These are phyloP conservation scores for Myrica gale DNA, from an alignment of 306 rosid species.

Conservation along the genomic window DNA sequence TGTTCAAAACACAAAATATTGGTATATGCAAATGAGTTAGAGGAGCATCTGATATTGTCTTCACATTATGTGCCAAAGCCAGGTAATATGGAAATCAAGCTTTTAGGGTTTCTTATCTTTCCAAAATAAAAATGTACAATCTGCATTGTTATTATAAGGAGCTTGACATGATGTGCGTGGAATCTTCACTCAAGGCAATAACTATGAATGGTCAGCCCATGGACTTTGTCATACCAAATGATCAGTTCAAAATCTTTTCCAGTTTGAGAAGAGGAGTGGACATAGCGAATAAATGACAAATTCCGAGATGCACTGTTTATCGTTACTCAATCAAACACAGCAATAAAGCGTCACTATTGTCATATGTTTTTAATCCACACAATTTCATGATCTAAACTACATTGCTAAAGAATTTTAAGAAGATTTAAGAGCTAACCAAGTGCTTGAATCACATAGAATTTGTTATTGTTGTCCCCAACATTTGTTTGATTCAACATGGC, in stretches of 20 bases:
- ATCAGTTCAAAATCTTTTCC: background rate
- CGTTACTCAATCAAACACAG: constrained; percentile 1
- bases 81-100: background rate
- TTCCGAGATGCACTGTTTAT: too few species aligned
- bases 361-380: constrained; percentile 13
- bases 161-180: background rate
- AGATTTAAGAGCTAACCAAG: constrained; percentile 55
- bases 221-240: background rate
- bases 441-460: constrained; percentile 81
- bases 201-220: background rate
- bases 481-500: constrained; percentile 93
- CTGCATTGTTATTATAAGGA: background rate
- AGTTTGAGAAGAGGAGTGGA: background rate
- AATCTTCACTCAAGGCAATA: background rate
- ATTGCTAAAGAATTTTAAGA: background rate
- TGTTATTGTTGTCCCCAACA: constrained; percentile 77
- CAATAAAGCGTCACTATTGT: background rate
- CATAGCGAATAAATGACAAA: background rate
- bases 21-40: background rate
- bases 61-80: constrained; percentile 15
- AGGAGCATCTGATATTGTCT: constrained; percentile 7
- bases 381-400: background rate
- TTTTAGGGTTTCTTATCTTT: background rate
- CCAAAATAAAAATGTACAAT: background rate
- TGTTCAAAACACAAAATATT: constrained; percentile 3